Evolutionary conservation across 2,329 filamentous ascomycete genomes (phyloP).

Genomic region (Aphanoascus verrucosus): DNA sequence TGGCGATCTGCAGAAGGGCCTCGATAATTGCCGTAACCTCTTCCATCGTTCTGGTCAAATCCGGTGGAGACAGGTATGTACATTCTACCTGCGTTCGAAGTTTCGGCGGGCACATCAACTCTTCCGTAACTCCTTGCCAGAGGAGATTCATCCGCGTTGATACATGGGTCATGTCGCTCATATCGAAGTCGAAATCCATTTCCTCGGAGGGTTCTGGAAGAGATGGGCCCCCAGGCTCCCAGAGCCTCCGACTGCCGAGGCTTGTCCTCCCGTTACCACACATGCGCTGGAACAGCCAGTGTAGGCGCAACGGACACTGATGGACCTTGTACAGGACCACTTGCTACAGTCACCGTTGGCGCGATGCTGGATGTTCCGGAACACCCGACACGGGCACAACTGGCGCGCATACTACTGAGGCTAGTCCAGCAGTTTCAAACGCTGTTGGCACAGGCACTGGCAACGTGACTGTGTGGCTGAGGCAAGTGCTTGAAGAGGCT

Average conservation of each 20-base stretch:
- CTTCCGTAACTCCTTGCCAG: background rate
- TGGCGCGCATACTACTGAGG: background rate
- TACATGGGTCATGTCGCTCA: background rate
- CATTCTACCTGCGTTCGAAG: background rate
- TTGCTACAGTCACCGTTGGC: background rate
- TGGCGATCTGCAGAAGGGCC: conserved; percentile 4
- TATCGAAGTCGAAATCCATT: background rate
- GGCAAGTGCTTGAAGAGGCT: background rate
- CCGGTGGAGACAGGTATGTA: conserved; percentile 4
- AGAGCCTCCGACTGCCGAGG: background rate
- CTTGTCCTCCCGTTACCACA: background rate
- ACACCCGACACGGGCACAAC: background rate
- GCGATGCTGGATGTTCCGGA: background rate
- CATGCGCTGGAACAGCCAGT: background rate
- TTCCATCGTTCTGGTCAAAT: background rate
- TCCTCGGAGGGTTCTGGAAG: background rate
- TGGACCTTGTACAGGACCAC: background rate
- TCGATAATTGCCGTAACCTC: conserved; percentile 2
- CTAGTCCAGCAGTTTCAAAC: background rate
- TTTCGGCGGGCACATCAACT: background rate
- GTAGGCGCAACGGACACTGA: background rate
- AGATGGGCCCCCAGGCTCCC: background rate
- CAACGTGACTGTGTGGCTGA: background rate
- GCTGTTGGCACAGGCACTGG: background rate
- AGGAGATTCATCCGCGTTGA: background rate